A percentile compares a stretch with the other conserved stretches of the same genome.
phyloP scores from a whole-genome alignment of 2,329 filamentous ascomycete genomes.

The Paecilomyces variotii region DNA sequence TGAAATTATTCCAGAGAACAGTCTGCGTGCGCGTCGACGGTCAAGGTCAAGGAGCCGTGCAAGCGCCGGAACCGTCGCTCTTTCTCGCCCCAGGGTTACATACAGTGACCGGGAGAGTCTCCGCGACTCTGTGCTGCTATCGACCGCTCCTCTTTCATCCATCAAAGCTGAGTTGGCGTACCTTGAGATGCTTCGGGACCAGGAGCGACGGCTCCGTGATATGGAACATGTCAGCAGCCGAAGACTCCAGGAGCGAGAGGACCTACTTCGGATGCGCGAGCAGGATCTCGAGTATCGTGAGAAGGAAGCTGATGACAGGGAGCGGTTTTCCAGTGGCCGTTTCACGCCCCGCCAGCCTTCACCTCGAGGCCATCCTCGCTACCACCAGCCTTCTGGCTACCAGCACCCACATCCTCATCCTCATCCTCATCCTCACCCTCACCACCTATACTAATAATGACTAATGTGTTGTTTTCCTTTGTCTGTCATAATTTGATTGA shows the following conservation, averaged over 20 bases:
- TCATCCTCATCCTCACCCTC: too few species aligned
- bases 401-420: background rate
- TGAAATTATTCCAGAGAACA: slow-evolving; percentile 18
- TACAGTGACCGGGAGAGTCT: slow-evolving; percentile 12
- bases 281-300: slow-evolving; percentile 4
- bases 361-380: background rate
- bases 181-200: slow-evolving; percentile 3
- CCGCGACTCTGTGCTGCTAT: slow-evolving; percentile 3
- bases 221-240: slow-evolving; percentile 5
- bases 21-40: slow-evolving; percentile 7
- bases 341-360: background rate
- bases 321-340: background rate
- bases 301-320: background rate
- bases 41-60: slow-evolving; percentile 1
- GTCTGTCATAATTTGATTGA: background rate
- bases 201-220: slow-evolving; percentile 1
- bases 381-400: background rate
- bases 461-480: background rate
- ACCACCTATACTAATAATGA: background rate
- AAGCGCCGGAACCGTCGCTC: slow-evolving; percentile 2
- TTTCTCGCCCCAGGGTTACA: slow-evolving; percentile 6
- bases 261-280: slow-evolving; percentile 1
- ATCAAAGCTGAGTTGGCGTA: background rate
- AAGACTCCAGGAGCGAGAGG: slow-evolving; percentile 3
- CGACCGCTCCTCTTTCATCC: background rate